Evolutionary conservation across 2,329 filamentous ascomycete species (phyloP).

Genomic region (Diaporthe citri): DNA sequence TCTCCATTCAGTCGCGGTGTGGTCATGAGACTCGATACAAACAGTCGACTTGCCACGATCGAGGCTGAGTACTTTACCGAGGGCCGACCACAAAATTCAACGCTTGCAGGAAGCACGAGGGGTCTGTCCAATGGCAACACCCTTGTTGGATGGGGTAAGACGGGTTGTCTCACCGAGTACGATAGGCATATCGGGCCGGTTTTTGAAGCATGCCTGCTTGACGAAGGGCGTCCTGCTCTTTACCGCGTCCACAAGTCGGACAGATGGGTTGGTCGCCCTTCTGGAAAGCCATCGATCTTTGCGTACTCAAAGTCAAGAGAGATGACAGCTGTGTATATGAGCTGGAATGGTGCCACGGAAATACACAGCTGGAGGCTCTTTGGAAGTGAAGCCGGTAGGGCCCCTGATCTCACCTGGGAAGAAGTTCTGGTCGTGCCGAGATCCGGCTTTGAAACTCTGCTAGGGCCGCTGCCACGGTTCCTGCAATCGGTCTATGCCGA

Average conservation of each 20-base stretch:
- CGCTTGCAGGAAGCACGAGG: neutral
- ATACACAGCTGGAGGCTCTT: neutral
- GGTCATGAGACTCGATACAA: neutral
- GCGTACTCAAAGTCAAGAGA: neutral
- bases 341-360: constrained; percentile 20
- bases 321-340: neutral
- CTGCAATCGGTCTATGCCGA: neutral
- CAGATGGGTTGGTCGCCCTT: neutral
- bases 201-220: constrained; percentile 8
- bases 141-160: neutral
- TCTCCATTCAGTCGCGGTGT: neutral
- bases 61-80: constrained; percentile 9
- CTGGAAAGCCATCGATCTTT: neutral
- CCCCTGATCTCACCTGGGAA: neutral
- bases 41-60: neutral
- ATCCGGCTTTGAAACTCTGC: neutral
- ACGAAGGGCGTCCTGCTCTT: constrained; percentile 1
- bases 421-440: neutral
- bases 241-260: neutral
- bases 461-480: neutral
- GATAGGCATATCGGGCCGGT: neutral
- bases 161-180: neutral
- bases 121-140: neutral
- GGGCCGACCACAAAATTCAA: neutral
- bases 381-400: neutral